Conservation (phyloP, 371 early-diverging fungal species). For the Mucor ambiguus region DNA sequence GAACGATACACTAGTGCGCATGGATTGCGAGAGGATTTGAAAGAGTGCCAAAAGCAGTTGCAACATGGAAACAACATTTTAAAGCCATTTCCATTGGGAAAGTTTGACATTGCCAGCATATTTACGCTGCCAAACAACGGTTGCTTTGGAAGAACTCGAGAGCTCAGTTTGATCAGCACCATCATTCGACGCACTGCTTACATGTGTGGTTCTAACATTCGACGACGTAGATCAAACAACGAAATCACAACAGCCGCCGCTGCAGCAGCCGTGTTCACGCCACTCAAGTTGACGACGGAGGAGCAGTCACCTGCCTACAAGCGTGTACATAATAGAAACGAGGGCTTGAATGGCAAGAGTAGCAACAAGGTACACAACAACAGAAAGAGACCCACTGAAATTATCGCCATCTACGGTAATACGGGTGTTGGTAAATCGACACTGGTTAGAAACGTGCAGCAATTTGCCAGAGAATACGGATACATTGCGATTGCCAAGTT, state of each 20-base stretch:
- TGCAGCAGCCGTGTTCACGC: constrained; percentile 16
- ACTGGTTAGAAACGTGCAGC: constrained; percentile 39
- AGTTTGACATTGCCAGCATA: constrained; percentile 55
- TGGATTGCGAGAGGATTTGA: constrained; percentile 58
- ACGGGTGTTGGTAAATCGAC: constrained; percentile 54
- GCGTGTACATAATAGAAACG: constrained; percentile 16
- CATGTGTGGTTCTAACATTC: constrained; percentile 26
- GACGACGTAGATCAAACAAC: constrained; percentile 12
- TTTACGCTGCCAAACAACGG: constrained; percentile 55
- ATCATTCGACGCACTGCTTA: constrained; percentile 46
- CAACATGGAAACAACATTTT: neutral
- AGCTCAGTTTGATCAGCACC: constrained; percentile 34
- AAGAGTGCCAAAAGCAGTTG: constrained; percentile 47
- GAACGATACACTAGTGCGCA: constrained; percentile 62
- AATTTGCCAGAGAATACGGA: constrained; percentile 46
- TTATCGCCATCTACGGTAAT: constrained; percentile 47
- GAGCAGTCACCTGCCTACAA: constrained; percentile 17
- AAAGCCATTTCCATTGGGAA: constrained; percentile 47
- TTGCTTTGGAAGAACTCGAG: constrained; percentile 50
- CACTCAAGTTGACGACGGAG: constrained; percentile 8
- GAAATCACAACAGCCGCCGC: constrained; percentile 3
- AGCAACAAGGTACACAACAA: constrained; percentile 11
- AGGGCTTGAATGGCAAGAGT: neutral
- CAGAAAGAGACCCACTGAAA: constrained; percentile 39
- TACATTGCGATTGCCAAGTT: constrained; percentile 51